phyloP scores from a whole-genome alignment of 2,329 filamentous ascomycete genomes.

The Cryphonectria carpinicola region DNA sequence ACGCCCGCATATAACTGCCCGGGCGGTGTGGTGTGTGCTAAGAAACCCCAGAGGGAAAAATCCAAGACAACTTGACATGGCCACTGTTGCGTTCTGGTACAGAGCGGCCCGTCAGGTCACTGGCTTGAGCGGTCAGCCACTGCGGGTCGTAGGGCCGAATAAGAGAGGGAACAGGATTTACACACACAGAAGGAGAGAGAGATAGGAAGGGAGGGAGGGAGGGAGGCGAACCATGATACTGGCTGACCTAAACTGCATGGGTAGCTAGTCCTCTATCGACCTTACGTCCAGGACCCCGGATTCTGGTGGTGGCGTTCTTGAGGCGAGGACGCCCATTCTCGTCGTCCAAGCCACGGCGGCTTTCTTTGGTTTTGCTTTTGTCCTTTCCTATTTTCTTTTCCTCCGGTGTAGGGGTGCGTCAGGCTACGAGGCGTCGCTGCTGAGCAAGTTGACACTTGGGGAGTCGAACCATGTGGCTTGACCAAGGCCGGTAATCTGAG shows the following conservation, averaged over 20 bases:
- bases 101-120: neutral
- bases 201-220: too few species aligned
- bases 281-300: too few species aligned
- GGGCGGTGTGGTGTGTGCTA: neutral
- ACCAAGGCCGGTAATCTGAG: neutral
- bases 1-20: neutral
- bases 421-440: neutral
- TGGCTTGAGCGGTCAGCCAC: constrained; percentile 3
- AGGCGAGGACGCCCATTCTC: neutral
- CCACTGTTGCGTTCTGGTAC: neutral
- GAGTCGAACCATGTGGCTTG: neutral
- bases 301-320: neutral
- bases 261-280: neutral
- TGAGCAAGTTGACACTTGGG: neutral
- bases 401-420: neutral
- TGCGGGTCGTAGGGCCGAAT: constrained; percentile 1
- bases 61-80: constrained; percentile 5
- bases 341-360: neutral
- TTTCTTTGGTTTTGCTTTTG: too few species aligned
- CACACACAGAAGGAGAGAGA: neutral
- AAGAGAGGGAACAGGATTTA: neutral
- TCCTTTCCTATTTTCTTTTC: neutral
- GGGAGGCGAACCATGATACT: neutral
- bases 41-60: neutral
- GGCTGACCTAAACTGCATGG: too few species aligned